A percentile compares a stretch with the other conserved stretches of the same genome.
These are phyloP conservation scores for Wakefieldia striispora DNA, from an alignment of 768 basidiomycete species.

Conservation along the genomic window DNA sequence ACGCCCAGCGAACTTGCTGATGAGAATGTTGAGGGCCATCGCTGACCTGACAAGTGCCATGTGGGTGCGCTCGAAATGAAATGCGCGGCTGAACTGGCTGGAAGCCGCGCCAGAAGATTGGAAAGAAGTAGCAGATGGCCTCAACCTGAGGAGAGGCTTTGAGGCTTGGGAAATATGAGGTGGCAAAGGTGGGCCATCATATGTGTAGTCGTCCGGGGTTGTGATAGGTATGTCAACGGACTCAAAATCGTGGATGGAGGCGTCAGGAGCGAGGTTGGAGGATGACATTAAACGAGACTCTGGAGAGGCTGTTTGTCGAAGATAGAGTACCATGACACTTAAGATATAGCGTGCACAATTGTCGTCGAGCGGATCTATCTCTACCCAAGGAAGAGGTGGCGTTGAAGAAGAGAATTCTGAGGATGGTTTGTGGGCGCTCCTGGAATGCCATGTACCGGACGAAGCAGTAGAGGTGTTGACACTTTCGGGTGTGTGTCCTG, in stretches of 20 bases:
- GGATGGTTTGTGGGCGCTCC: constrained; percentile 38
- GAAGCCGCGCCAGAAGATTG: constrained; percentile 38
- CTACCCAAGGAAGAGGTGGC: constrained; percentile 47
- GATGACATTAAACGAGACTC: constrained; percentile 59
- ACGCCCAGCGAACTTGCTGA: constrained; percentile 70
- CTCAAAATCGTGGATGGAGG: constrained; percentile 72
- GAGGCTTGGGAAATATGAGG: constrained; percentile 39
- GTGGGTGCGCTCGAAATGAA: constrained; percentile 59
- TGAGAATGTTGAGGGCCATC: constrained; percentile 55
- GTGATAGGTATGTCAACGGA: constrained; percentile 42
- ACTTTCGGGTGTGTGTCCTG: constrained; percentile 27
- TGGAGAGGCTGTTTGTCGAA: constrained; percentile 63
- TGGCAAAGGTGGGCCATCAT: constrained; percentile 31
- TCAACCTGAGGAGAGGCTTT: constrained; percentile 31
- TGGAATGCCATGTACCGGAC: constrained; percentile 20
- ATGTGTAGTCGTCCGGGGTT: constrained; percentile 18
- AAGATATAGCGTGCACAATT: constrained; percentile 77
- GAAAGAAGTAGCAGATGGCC: constrained; percentile 41
- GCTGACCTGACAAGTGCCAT: constrained; percentile 56
- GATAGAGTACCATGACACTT: constrained; percentile 78
- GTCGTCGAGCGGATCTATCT: constrained; percentile 77
- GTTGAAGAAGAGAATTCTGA: constrained; percentile 37
- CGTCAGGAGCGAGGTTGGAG: constrained; percentile 58
- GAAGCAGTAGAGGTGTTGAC: constrained; percentile 39
- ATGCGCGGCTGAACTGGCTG: constrained; percentile 23